Evolutionary conservation across 1,139 yeast species (phyloP).

Genomic region (Protomyces gravidus): DNA sequence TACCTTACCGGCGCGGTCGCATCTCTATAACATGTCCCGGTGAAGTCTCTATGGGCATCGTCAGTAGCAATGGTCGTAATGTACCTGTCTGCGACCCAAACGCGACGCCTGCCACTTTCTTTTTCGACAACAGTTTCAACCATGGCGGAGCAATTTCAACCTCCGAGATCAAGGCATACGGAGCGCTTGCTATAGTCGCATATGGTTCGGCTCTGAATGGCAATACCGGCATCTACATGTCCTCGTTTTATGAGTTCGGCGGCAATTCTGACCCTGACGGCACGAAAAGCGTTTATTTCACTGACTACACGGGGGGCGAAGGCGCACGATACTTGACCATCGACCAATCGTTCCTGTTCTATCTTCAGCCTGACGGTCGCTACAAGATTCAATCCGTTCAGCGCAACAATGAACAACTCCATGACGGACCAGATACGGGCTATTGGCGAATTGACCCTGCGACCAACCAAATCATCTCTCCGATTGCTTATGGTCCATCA

Average conservation of each 20-base stretch:
- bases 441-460: slow-evolving; percentile 19
- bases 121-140: neutral
- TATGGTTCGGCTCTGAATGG: neutral
- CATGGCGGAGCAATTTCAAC: neutral
- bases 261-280: neutral
- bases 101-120: neutral
- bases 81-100: neutral
- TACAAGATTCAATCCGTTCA: slow-evolving; percentile 23
- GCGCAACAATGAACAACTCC: slow-evolving; percentile 9
- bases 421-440: slow-evolving; percentile 15
- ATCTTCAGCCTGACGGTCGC: slow-evolving; percentile 24
- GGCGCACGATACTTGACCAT: neutral
- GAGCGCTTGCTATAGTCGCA: neutral
- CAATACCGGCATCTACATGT: neutral
- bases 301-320: neutral
- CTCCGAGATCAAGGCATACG: neutral
- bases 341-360: slow-evolving; percentile 19
- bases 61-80: neutral
- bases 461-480: slow-evolving; percentile 10
- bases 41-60: neutral
- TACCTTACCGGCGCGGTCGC: neutral
- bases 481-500: neutral
- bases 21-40: neutral
- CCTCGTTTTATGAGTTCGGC: neutral
- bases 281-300: neutral